Percentiles rank a stretch among this genome's conserved stretches.
phyloP scores from a whole-genome alignment of 2,329 filamentous ascomycete genomes.

The Aspergillus sp. region DNA sequence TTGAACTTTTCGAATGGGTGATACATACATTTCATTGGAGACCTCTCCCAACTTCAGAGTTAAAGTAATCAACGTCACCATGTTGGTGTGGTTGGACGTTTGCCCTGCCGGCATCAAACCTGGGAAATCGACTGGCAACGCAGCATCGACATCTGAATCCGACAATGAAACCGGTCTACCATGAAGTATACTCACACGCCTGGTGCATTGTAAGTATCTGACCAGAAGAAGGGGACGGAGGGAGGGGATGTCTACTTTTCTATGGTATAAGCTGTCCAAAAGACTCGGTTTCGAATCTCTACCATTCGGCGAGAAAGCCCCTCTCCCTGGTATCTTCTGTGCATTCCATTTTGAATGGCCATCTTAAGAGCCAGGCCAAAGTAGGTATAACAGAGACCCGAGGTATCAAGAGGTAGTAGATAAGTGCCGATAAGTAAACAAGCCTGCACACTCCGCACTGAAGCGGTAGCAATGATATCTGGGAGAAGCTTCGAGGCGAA shows the following conservation, averaged over 20 bases:
- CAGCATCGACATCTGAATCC: constrained; percentile 50
- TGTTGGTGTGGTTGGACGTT: constrained; percentile 42
- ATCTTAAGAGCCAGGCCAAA: constrained; percentile 53
- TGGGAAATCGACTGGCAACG: constrained; percentile 45
- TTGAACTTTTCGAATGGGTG: background rate
- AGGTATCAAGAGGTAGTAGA: constrained; percentile 52
- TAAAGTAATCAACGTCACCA: constrained; percentile 45
- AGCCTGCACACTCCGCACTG: constrained; percentile 55
- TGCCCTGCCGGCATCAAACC: constrained; percentile 39
- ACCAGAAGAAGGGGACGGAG: background rate
- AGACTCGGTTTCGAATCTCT: constrained; percentile 53
- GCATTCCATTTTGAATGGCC: constrained; percentile 59
- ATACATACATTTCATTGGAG: constrained; percentile 36
- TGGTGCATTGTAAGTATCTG: constrained; percentile 17
- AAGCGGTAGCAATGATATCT: constrained; percentile 54
- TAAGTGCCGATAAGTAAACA: constrained; percentile 55
- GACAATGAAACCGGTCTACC: constrained; percentile 52
- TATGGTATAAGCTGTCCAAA: constrained; percentile 55
- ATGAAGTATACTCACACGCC: constrained; percentile 53
- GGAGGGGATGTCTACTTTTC: constrained; percentile 43
- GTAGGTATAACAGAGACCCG: constrained; percentile 54
- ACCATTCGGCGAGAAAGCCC: constrained; percentile 45
- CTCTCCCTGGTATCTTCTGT: constrained; percentile 47
- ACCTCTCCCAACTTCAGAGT: constrained; percentile 37
- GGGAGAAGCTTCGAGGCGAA: constrained; percentile 52